Evolutionary conservation across 192 early-diverging fungal species (phyloP), one percentile per base, ranked within the genome.

Genomic region (Coemansia sp.): DNA sequence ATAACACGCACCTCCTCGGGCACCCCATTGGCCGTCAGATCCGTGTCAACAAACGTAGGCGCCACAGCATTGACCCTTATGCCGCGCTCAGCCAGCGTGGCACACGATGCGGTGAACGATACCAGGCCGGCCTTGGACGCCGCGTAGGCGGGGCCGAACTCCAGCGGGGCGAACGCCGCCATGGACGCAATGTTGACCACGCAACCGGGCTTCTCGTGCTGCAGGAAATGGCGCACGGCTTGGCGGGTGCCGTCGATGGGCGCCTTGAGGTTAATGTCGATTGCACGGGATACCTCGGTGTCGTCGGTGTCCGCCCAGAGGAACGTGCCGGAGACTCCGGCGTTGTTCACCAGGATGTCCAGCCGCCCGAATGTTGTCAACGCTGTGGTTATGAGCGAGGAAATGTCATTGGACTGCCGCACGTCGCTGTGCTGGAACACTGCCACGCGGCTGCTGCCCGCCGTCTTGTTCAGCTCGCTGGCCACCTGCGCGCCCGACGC

Each of bases 251-350:
- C 87, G 10, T 84, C 67, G 40, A 92, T 81, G n/a, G 90, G 86
- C 22, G 85, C 87, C 9, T 78, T 83, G 34, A 92, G 69, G 72
- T 92, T 86, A 56, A 90, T 83, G 57, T 87, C 86, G 48, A 92
- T 55, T 0, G 53, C 73, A 14, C 81, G 73, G 17, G 82, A 80
- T 18, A 71, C 64, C 71, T 68, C 83, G 33, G 66, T 27, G 9
- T 65, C 66, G 17, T 66, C 64, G 5, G 40, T 47, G 34, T 85
- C 76, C 12, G 59, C 34, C 73, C 72, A 80, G 15, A 70, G 25
- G 15, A 58, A 58, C 0, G 10, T 9, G 8, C 81, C 82, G 18
- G 64, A 66, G 34, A 84, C 67, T 0, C 84, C 84, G 3, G 84
- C 84, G 39, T 85, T 85, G 61, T 85, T 85, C 38, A 82, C 66